Evolutionary conservation across 2,329 filamentous ascomycete species (phyloP).

Genomic region (Proliferodiscus dingleyae): DNA sequence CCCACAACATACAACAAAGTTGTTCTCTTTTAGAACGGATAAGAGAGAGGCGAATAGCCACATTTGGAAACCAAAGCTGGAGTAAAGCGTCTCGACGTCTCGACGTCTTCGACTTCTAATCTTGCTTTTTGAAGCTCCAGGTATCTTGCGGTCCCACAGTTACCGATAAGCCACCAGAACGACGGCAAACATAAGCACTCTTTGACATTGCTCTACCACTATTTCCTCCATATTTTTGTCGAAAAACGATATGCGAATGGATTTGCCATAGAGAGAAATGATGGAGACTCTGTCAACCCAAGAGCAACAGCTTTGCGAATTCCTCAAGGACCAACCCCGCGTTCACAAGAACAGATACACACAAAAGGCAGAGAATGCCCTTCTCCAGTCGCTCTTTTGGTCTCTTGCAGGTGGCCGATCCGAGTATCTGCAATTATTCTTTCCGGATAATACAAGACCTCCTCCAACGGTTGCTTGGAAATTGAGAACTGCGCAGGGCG

Average conservation of each 20-base stretch:
- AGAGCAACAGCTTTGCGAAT: constrained; percentile 79
- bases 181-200: background rate
- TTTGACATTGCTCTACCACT: background rate
- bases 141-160: background rate
- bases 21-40: background rate
- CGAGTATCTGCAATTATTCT: constrained; percentile 74
- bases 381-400: constrained; percentile 78
- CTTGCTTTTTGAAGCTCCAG: background rate
- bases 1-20: constrained; percentile 1
- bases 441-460: constrained; percentile 65
- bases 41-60: background rate
- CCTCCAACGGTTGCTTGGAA: constrained; percentile 60
- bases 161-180: constrained; percentile 5
- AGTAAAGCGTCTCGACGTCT: too few species aligned
- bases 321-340: constrained; percentile 72
- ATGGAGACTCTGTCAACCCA: constrained; percentile 58
- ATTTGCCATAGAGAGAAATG: constrained; percentile 2
- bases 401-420: constrained; percentile 73
- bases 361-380: constrained; percentile 62
- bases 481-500: constrained; percentile 81
- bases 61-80: background rate
- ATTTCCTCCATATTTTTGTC: background rate
- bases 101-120: background rate
- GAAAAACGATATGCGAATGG: constrained; percentile 17
- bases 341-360: constrained; percentile 72